Conservation (phyloP, 169 alveolate species). For the Eimeria necatrix region DNA sequence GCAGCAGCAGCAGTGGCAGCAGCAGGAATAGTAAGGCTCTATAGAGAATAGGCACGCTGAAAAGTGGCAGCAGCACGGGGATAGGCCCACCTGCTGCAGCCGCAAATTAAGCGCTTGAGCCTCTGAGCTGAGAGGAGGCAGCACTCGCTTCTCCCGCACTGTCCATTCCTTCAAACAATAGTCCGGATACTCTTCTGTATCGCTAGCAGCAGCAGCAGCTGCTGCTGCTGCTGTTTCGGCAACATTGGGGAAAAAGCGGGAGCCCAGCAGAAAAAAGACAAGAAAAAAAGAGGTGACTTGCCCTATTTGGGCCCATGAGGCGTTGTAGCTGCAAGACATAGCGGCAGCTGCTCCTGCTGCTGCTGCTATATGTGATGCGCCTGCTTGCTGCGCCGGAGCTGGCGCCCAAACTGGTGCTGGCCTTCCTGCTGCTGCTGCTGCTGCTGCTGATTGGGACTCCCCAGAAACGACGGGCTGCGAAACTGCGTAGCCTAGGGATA, state of each 20-base stretch:
- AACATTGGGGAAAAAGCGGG: not conserved
- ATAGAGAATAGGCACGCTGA: not conserved
- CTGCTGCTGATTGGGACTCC: not conserved
- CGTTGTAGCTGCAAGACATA: constrained; percentile 18
- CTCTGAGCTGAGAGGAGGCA: constrained; percentile 58
- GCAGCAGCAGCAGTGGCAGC: not conserved
- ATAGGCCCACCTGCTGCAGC: constrained; percentile 29
- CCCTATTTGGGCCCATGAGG: constrained; percentile 37
- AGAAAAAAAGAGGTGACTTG: not conserved
- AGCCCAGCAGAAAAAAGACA: constrained; percentile 40
- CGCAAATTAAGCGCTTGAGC: constrained; percentile 15
- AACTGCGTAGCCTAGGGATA: not conserved
- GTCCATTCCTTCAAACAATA: constrained; percentile 68
- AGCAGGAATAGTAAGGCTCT: not conserved
- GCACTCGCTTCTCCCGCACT: constrained; percentile 1
- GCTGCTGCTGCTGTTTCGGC: not conserved
- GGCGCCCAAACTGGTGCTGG: not conserved
- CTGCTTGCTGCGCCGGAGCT: constrained; percentile 25
- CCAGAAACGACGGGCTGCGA: not conserved
- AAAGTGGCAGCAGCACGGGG: constrained; percentile 16
- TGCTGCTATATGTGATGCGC: not conserved
- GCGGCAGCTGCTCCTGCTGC: constrained; percentile 43
- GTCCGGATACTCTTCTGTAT: constrained; percentile 12
- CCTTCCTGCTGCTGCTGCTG: not conserved
- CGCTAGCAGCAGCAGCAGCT: constrained; percentile 16